Conservation (phyloP, 2,329 filamentous ascomycete species). For the Fusarium sp. region DNA sequence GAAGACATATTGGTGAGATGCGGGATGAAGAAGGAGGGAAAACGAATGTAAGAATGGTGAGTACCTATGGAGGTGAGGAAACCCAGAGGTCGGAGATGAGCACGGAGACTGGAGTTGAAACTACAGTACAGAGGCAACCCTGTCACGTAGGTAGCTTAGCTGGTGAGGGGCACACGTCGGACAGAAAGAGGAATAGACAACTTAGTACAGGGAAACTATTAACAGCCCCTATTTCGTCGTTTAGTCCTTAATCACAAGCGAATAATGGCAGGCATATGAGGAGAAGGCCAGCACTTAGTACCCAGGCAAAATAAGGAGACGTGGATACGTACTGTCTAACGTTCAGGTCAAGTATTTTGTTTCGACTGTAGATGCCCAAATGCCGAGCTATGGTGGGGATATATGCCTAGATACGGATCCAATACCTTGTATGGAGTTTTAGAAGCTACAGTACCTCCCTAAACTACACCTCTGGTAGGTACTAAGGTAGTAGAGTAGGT, state of each 20-base stretch:
- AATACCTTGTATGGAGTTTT: background rate
- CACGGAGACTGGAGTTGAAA: slow-evolving; percentile 26
- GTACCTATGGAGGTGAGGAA: slow-evolving; percentile 3
- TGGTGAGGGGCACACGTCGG: slow-evolving; percentile 42
- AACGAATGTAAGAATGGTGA: slow-evolving; percentile 29
- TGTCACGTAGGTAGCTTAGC: slow-evolving; percentile 14
- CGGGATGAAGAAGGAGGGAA: background rate
- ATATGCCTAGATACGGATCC: background rate
- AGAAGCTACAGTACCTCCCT: background rate
- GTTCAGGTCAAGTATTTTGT: background rate
- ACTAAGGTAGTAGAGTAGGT: no score
- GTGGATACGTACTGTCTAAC: background rate
- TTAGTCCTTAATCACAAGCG: background rate
- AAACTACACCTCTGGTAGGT: no score
- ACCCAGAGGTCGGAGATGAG: slow-evolving; percentile 15
- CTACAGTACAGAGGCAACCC: slow-evolving; percentile 13
- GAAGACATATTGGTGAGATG: slow-evolving; percentile 58
- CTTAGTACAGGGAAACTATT: slow-evolving; percentile 4
- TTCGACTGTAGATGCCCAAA: background rate
- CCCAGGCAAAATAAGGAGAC: background rate
- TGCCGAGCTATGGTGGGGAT: slow-evolving; percentile 19
- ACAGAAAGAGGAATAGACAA: slow-evolving; percentile 36
- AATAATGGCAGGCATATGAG: background rate
- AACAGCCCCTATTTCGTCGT: slow-evolving; percentile 13
- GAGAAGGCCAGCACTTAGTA: background rate